Percentiles rank a stretch among this genome's conserved stretches.
Evolutionary conservation across 1,284 basidiomycete genomes (phyloP).

Genomic region (Cystobasidium pallidum): DNA sequence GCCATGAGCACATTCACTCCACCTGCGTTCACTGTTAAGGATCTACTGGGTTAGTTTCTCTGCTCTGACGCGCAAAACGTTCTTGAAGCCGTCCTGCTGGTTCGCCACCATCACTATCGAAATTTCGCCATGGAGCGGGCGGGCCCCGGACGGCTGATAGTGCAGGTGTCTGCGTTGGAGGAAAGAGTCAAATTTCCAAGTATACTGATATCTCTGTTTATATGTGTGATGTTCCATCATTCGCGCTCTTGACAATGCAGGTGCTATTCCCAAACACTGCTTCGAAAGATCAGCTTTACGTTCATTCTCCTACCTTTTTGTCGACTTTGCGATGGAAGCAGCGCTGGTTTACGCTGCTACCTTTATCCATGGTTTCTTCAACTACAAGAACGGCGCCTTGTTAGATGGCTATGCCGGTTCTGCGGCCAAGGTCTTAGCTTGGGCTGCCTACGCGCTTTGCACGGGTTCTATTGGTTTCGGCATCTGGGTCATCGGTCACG

Average conservation of each 20-base stretch:
- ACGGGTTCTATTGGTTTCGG: conserved; percentile 87
- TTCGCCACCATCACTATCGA: background rate
- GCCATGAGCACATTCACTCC: conserved; percentile 40
- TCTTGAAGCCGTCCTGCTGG: background rate
- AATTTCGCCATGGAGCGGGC: conserved; percentile 8
- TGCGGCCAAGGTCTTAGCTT: conserved; percentile 69
- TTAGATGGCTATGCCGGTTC: conserved; percentile 54
- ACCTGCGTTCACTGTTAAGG: conserved; percentile 46
- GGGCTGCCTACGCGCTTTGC: conserved; percentile 79
- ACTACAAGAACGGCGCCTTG: conserved; percentile 57
- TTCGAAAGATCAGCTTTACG: conserved; percentile 85
- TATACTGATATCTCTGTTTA: too few relatives aligned
- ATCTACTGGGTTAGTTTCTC: conserved; percentile 44
- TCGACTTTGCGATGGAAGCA: conserved; percentile 74
- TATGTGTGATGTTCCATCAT: too few relatives aligned
- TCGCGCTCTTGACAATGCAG: conserved; percentile 23
- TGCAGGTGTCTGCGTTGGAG: background rate
- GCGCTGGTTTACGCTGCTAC: conserved; percentile 71
- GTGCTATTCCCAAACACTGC: conserved; percentile 66
- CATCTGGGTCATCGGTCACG: conserved; percentile 78
- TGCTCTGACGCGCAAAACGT: background rate
- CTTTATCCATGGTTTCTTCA: conserved; percentile 69
- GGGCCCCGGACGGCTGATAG: background rate
- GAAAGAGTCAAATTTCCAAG: background rate
- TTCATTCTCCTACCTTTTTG: conserved; percentile 77